Evolutionary conservation across 2,329 filamentous ascomycete species (phyloP), one percentile per base, ranked within the genome.

Genomic region (Tolypocladium sp.): DNA sequence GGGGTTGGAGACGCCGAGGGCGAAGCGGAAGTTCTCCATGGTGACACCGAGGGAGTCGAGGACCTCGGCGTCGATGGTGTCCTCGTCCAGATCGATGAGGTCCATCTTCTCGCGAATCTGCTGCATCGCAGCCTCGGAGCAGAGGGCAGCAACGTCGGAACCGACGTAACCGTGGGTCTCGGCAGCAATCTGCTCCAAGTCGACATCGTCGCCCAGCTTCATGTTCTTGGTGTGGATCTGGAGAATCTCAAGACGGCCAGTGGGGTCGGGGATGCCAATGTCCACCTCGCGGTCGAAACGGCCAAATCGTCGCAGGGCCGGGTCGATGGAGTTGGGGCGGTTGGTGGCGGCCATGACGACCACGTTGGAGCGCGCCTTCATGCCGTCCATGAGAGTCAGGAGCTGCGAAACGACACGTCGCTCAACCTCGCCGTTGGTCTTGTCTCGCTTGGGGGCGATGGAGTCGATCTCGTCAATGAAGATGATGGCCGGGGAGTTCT

Each of bases 51-150:
- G 87, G 53, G 94, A 97, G 78, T 99, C 94, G 58, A 99, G 85
- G 57, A 99, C 94, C 80, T 99, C 94, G 37, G 94, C 94, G 69
- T 99, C 94, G 63, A 99, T 99, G 63, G 94, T 99, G 72, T 99
- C 94, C 79, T 99, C 94, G 65, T 99, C 94, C 40, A 99, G 84
- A 77, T 99, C 94, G 67, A 99, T 99, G 64, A 99, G 85, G 73
- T 99, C 94, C 94, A 99, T 99, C 89, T 99, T 99, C 80, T 99
- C 94, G 80, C 94, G 93, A 77, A 99, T 99, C 80, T 99, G 94
- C 77, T 99, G 94, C 94, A 99, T 99, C 64, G 94, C 94, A 73
- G 94, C 94, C 79, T 99, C 94, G 8, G 94, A 99, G 80, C 94
- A 99, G 62, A 99, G 91, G 37, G 94, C 96, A 61, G 94, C 94